These are phyloP conservation scores for Phytopythium sindhum DNA, from an alignment of 352 stramenopile species.

Conservation along the genomic window DNA sequence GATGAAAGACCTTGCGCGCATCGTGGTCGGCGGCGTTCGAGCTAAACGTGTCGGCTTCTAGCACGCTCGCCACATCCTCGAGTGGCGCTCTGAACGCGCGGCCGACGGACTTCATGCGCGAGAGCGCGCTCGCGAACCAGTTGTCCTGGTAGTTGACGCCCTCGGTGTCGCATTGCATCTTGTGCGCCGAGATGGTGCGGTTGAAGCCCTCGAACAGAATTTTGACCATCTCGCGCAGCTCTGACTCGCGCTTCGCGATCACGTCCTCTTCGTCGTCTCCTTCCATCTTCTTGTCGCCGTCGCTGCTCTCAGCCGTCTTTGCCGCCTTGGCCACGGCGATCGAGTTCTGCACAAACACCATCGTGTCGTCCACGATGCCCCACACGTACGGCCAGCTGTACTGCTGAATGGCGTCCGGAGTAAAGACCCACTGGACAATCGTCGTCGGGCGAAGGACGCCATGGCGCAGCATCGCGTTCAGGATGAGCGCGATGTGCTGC, in stretches of 20 bases:
- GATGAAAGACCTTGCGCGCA: constrained; percentile 71
- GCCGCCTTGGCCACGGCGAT: constrained; percentile 28
- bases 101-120: constrained; percentile 70
- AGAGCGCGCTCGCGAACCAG: constrained; percentile 71
- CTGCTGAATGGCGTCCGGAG: constrained; percentile 74
- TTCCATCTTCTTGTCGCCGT: constrained; percentile 50
- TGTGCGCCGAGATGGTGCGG: constrained; percentile 71
- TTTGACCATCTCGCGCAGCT: constrained; percentile 50
- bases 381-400: constrained; percentile 89
- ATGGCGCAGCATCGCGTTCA: constrained; percentile 79
- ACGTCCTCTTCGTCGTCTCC: constrained; percentile 28
- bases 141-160: constrained; percentile 73
- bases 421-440: constrained; percentile 81
- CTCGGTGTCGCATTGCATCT: constrained; percentile 71
- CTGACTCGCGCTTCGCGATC: constrained; percentile 37
- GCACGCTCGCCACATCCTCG: constrained; percentile 45
- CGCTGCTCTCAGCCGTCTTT: constrained; percentile 18
- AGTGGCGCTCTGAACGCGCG: constrained; percentile 53
- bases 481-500: constrained; percentile 76
- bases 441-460: constrained; percentile 60
- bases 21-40: constrained; percentile 51
- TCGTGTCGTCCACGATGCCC: constrained; percentile 71
- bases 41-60: constrained; percentile 56
- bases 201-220: constrained; percentile 69
- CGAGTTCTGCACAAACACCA: constrained; percentile 47